Base-by-base conservation (phyloP, 306 rosid genomes). In the Mimosa bimucronata region DNA sequence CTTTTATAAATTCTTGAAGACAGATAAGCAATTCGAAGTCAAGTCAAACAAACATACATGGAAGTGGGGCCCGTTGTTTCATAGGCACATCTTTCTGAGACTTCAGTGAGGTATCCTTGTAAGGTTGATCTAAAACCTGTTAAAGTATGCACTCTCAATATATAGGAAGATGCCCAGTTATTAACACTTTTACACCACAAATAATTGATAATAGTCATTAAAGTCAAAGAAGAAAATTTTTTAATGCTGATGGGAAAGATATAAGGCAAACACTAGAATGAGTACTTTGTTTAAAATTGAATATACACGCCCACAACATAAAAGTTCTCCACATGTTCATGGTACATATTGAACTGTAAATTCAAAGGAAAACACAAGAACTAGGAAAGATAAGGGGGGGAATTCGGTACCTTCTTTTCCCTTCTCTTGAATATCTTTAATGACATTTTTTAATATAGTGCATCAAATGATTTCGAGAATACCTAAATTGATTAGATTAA, bases 1-100 rank as follows among this genome's bases (percentile, higher is more conserved):
- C 78, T 52, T 67, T 65, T 50, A 48, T 46, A 70, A 37, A 67
- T 48, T 41, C 71, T 48, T 28, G 61, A 64, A 61, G 57, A 74
- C 64, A 66, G 41, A 62, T 18, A 65, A 31, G 44, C 44, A 67
- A 58, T 68, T 5, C 65, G 29, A 68, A 26, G 73, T 16, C 57
- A 44, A 40, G 65, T 62, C 14, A 48, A 66, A 55, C 28, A 66
- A 30, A 25, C 88, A 76, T 90, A 94, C 97, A 37, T 29, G 88
- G 81, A 83, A 81, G 62, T 52, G 80, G 73, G 58, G 87, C 86
- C 44, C 85, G 37, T 37, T 83, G 91, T 81, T 93, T 93, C 97
- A 88, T 91, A 66, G 10, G 29, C 85, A 86, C 96, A 12, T 90
- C 94, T 82, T 93, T 89, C 82, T 81, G 91, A 89, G 89, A 91